Percentiles rank a stretch among this genome's conserved stretches.
phyloP scores from a whole-genome alignment of 108 stramenopile genomes.

The Skeletonema tropicum region DNA sequence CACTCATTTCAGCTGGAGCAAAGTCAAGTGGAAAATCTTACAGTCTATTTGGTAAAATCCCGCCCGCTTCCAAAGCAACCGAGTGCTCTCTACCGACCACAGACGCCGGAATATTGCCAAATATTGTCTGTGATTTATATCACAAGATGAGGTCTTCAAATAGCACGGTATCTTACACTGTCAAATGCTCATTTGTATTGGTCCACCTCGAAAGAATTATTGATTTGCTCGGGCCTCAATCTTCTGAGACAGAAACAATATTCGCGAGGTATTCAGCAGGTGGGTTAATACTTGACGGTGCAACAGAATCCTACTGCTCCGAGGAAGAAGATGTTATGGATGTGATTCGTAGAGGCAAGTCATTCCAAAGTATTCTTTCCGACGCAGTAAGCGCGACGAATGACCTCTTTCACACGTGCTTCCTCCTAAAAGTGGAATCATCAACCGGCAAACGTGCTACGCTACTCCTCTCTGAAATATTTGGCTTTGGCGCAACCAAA shows the following conservation, averaged over 20 bases:
- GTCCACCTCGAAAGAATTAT: conserved; percentile 15
- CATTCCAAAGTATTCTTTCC: conserved; percentile 6
- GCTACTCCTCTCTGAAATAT: background rate
- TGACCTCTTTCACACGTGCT: conserved; percentile 13
- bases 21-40: conserved; percentile 21
- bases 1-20: conserved; percentile 9
- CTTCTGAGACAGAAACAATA: conserved; percentile 4
- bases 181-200: conserved; percentile 6
- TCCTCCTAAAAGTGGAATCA: conserved; percentile 10
- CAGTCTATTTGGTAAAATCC: conserved; percentile 2
- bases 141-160: background rate
- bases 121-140: background rate
- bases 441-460: background rate
- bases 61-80: background rate
- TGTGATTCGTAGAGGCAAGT: conserved; percentile 9
- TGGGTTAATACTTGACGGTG: conserved; percentile 9
- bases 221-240: conserved; percentile 14
- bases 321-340: conserved; percentile 12
- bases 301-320: conserved; percentile 19
- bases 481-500: conserved; percentile 1
- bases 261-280: conserved; percentile 6
- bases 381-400: conserved; percentile 5
- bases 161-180: background rate
- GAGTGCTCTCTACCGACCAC: background rate
- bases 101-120: background rate